Percentiles rank a stretch among this genome's conserved stretches.
Conservation (phyloP, 208 protist species). For the Crithidia brevicula region DNA sequence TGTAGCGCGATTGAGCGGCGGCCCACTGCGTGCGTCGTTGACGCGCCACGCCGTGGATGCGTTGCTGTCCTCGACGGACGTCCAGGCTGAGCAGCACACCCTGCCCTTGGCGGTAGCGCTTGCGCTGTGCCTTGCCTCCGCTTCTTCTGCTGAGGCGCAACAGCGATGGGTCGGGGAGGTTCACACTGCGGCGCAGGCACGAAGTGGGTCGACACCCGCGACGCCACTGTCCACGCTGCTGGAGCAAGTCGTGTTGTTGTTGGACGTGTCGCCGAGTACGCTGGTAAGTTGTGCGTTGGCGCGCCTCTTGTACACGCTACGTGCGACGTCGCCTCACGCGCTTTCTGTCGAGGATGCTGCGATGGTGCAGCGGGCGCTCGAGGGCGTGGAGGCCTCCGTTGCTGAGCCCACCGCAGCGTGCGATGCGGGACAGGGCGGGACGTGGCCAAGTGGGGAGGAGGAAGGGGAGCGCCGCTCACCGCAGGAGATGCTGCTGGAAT, state of each 20-base stretch:
- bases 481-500: slow-evolving; percentile 69
- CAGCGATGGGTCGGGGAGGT: slow-evolving; percentile 12
- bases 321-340: neutral
- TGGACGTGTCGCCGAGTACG: slow-evolving; percentile 63
- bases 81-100: slow-evolving; percentile 44
- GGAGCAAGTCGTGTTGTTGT: slow-evolving; percentile 68
- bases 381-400: slow-evolving; percentile 11
- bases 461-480: slow-evolving; percentile 29
- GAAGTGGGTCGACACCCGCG: neutral
- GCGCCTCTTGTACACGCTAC: slow-evolving; percentile 25
- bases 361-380: slow-evolving; percentile 50
- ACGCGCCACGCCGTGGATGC: slow-evolving; percentile 12
- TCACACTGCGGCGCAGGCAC: neutral
- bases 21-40: slow-evolving; percentile 29
- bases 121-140: slow-evolving; percentile 15
- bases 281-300: slow-evolving; percentile 35
- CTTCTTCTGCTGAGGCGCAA: neutral
- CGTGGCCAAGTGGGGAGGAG: slow-evolving; percentile 16
- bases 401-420: neutral
- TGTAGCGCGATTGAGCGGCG: slow-evolving; percentile 31
- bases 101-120: slow-evolving; percentile 20
- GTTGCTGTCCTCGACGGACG: slow-evolving; percentile 31
- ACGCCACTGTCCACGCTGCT: slow-evolving; percentile 24
- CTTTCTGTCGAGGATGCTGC: slow-evolving; percentile 33
- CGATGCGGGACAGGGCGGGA: neutral